Conservation (phyloP, 169 alveolate genomes). For the Cryptosporidium bovis region DNA sequence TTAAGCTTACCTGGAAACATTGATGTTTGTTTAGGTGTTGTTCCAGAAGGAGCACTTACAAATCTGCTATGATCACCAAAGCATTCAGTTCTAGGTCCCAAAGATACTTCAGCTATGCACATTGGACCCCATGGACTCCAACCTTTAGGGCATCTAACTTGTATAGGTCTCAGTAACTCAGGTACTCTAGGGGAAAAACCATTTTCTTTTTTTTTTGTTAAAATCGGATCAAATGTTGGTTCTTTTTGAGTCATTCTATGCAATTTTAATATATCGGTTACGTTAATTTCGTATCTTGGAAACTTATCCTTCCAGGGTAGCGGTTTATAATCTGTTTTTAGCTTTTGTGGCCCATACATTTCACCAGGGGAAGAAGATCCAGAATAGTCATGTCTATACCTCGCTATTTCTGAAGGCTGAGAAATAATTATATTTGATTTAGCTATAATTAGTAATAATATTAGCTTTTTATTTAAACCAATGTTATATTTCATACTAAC, state of each 20-base stretch:
- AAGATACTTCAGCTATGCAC: slow-evolving; percentile 54
- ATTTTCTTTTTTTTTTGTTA: slow-evolving; percentile 15
- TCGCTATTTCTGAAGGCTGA: slow-evolving; percentile 21
- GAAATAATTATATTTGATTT: too few relatives aligned
- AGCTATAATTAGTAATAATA: too few relatives aligned
- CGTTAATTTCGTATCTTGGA: slow-evolving; percentile 43
- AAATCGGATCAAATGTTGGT: slow-evolving; percentile 48
- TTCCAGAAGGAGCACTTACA: slow-evolving; percentile 44
- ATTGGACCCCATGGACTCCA: slow-evolving; percentile 75
- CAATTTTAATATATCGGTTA: slow-evolving; percentile 58
- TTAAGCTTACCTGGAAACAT: slow-evolving; percentile 57
- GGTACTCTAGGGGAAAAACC: slow-evolving; percentile 46
- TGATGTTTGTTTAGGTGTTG: slow-evolving; percentile 37
- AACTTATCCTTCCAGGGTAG: slow-evolving; percentile 66
- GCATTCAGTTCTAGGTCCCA: slow-evolving; percentile 71
- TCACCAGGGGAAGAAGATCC: slow-evolving; percentile 56
- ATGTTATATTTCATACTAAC: too few relatives aligned
- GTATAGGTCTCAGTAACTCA: slow-evolving; percentile 37
- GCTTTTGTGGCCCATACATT: slow-evolving; percentile 52
- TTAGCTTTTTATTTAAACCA: too few relatives aligned
- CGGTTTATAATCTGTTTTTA: slow-evolving; percentile 50
- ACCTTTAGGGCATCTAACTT: slow-evolving; percentile 72
- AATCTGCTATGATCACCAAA: slow-evolving; percentile 62
- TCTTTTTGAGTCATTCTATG: slow-evolving; percentile 44
- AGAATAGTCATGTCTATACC: slow-evolving; percentile 46